phyloP scores from a whole-genome alignment of 495 filamentous ascomycete genomes.

The Mytilinidion resinicola region DNA sequence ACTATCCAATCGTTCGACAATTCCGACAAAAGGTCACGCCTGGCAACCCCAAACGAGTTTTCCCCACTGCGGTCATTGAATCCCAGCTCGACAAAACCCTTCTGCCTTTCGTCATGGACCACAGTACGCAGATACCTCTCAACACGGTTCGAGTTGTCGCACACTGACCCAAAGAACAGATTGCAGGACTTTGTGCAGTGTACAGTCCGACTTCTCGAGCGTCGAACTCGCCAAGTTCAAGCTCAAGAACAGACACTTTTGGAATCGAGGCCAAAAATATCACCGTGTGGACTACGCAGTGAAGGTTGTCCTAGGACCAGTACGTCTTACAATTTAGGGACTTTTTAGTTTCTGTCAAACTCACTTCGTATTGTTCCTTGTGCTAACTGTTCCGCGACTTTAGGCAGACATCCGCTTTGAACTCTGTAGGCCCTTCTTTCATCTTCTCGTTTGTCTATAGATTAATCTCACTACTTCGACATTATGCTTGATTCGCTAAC shows the following conservation, averaged over 20 bases:
- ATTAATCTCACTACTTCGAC: no score
- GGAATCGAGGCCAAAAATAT: conserved; percentile 33
- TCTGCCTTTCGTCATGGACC: conserved; percentile 7
- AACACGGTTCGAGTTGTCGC: background rate
- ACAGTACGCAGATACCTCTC: background rate
- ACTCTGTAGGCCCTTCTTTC: conserved; percentile 15
- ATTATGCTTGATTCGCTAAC: no score
- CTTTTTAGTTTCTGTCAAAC: no score
- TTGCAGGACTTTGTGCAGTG: conserved; percentile 32
- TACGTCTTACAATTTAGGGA: no score
- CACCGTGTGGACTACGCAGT: conserved; percentile 33
- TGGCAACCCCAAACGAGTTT: conserved; percentile 10
- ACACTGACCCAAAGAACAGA: conserved; percentile 12
- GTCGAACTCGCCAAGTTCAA: conserved; percentile 33
- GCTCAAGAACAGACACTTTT: conserved; percentile 36
- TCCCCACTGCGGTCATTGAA: conserved; percentile 6
- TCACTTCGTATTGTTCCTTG: no score
- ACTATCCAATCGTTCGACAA: conserved; percentile 8
- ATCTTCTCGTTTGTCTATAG: no score
- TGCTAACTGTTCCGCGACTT: no score
- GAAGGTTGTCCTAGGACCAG: conserved; percentile 29
- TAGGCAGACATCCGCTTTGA: conserved; percentile 33
- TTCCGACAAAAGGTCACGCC: conserved; percentile 14
- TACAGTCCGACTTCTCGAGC: conserved; percentile 35
- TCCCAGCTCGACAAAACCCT: conserved; percentile 6